Percentiles rank a stretch among this genome's conserved stretches.
These are phyloP conservation scores for Lepiota venenata DNA, from an alignment of 768 basidiomycete genomes.

Conservation along the genomic window DNA sequence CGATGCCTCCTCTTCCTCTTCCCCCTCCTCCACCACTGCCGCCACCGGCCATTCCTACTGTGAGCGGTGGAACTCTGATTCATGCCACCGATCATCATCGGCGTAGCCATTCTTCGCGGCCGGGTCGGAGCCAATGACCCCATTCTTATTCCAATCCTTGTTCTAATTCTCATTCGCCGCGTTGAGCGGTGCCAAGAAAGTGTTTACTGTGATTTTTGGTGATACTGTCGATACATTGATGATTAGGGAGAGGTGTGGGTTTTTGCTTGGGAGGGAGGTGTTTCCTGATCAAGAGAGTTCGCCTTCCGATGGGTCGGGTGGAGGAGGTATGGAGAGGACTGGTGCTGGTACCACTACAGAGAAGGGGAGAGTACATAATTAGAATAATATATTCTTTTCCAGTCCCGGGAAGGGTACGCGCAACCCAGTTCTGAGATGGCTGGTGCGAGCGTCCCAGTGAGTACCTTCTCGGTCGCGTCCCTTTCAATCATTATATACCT, in stretches of 20 bases:
- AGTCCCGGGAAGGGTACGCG: no score
- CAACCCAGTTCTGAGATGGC: no score
- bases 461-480: no score
- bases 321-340: no score
- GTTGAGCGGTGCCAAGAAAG: conserved; percentile 65
- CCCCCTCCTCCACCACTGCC: conserved; percentile 13
- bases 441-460: no score
- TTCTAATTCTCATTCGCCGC: not conserved
- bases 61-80: not conserved
- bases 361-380: conserved; percentile 57
- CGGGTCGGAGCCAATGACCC: no score
- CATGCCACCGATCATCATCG: no score
- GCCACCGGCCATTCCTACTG: not conserved
- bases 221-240: conserved; percentile 78
- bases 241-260: conserved; percentile 85
- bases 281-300: not conserved
- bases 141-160: no score
- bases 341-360: no score
- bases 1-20: conserved; percentile 1
- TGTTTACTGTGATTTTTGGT: conserved; percentile 73
- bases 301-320: not conserved
- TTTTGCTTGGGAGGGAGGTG: conserved; percentile 65
- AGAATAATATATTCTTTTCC: no score
- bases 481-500: no score
- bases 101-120: no score